Conservation (phyloP, 768 basidiomycete genomes). For the Russula vinacea region DNA sequence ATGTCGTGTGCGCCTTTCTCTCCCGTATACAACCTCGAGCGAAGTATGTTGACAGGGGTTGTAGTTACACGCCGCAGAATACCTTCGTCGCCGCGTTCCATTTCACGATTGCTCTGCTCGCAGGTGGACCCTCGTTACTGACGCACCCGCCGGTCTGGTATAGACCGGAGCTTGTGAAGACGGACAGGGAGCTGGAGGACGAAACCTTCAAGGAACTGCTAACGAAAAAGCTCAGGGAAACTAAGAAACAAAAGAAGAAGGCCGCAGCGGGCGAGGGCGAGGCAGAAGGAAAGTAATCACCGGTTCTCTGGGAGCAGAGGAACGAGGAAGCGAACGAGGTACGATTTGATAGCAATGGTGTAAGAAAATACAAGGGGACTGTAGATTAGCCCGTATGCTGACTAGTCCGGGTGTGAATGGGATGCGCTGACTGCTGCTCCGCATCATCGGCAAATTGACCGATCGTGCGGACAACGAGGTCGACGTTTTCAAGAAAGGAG, state of each 20-base stretch:
- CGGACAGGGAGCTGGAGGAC: conserved; percentile 85
- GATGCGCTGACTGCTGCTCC: conserved; percentile 32
- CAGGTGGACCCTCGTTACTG: conserved; percentile 83
- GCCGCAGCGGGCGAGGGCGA: conserved; percentile 58
- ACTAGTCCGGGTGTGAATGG: conserved; percentile 18
- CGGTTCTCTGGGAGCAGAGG: conserved; percentile 25
- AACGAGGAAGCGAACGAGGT: conserved; percentile 26
- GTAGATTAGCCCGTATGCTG: conserved; percentile 23
- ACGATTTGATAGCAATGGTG: conserved; percentile 30
- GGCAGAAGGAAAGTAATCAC: conserved; percentile 36
- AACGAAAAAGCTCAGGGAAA: conserved; percentile 76
- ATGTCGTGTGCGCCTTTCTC: conserved; percentile 72
- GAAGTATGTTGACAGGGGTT: conserved; percentile 7
- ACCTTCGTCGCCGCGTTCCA: conserved; percentile 94
- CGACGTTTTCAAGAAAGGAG: conserved; percentile 85
- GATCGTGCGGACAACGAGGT: conserved; percentile 79
- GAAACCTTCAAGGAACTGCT: conserved; percentile 79
- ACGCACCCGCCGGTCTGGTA: conserved; percentile 91
- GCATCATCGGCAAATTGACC: conserved; percentile 75
- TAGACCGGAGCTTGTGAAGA: conserved; percentile 85
- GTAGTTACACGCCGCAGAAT: conserved; percentile 72
- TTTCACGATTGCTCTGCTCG: conserved; percentile 91
- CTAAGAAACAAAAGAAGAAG: conserved; percentile 92
- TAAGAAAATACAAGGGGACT: conserved; percentile 26
- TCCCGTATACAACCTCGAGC: background rate